Evolutionary conservation across 345 rosid genomes (phyloP).

Genomic region (Garcia nutans): DNA sequence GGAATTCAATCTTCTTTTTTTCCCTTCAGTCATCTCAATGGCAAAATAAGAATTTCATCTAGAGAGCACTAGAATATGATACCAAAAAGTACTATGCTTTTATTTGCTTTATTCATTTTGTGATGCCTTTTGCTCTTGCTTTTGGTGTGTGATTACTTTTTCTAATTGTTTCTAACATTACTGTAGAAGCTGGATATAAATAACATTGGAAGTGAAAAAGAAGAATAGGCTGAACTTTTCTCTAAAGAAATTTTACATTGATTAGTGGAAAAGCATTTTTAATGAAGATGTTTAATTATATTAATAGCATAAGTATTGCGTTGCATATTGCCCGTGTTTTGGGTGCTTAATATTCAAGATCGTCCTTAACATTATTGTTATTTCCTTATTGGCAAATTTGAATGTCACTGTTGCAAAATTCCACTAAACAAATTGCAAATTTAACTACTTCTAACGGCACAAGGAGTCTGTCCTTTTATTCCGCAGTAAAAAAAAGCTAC

Average conservation of each 20-base stretch:
- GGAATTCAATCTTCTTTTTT: constrained; percentile 2
- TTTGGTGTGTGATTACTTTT: constrained; percentile 25
- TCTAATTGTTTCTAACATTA: background rate
- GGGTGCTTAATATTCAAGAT: constrained; percentile 7
- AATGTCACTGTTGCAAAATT: background rate
- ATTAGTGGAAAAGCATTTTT: background rate
- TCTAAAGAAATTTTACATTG: background rate
- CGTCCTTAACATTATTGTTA: background rate
- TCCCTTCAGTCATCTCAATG: constrained; percentile 16
- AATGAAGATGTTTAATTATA: background rate
- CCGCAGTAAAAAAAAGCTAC: background rate
- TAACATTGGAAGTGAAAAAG: background rate
- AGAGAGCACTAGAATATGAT: constrained; percentile 32
- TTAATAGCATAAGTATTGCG: background rate
- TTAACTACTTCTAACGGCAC: background rate
- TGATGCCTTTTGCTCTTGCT: constrained; percentile 24
- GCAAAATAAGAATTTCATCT: constrained; percentile 2
- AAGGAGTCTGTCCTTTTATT: background rate
- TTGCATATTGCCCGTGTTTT: background rate
- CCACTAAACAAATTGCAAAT: background rate
- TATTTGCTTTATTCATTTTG: constrained; percentile 41
- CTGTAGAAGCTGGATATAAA: constrained; percentile 2
- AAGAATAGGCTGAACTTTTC: background rate
- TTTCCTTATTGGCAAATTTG: background rate
- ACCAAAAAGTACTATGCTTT: constrained; percentile 29